These are phyloP conservation scores for Boletus sp. DNA, from an alignment of 768 basidiomycete genomes.

Conservation along the genomic window DNA sequence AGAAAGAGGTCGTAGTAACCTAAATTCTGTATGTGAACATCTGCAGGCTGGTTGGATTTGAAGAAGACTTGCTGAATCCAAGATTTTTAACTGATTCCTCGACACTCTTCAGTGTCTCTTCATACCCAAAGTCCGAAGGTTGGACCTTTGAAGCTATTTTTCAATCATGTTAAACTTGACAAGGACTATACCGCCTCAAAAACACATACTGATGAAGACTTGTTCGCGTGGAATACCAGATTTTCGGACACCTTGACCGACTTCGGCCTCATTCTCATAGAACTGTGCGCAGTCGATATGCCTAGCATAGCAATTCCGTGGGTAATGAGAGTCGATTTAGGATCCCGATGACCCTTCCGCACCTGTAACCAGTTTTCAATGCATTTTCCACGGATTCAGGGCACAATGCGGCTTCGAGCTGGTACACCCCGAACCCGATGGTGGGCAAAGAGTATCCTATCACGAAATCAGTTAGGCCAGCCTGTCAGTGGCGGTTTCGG, in stretches of 20 bases:
- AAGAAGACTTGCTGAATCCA: conserved; percentile 14
- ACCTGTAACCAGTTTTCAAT: conserved; percentile 30
- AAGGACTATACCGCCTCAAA: not conserved
- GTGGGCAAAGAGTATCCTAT: conserved; percentile 27
- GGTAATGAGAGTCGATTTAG: not conserved
- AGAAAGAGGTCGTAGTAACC: conserved; percentile 49
- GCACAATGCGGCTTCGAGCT: conserved; percentile 8
- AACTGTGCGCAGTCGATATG: conserved; percentile 27
- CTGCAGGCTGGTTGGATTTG: not conserved
- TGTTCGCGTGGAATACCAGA: conserved; percentile 26
- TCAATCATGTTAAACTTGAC: not conserved
- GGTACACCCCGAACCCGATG: conserved; percentile 28
- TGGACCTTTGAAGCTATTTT: conserved; percentile 24
- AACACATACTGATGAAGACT: conserved; percentile 29
- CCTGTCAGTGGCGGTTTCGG: too few species aligned
- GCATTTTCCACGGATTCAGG: conserved; percentile 19
- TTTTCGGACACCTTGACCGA: conserved; percentile 26
- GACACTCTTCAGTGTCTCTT: conserved; percentile 13
- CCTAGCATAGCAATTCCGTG: conserved; percentile 6
- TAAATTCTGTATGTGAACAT: conserved; percentile 11
- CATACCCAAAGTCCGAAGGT: conserved; percentile 8
- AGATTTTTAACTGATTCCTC: conserved; percentile 26
- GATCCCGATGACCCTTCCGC: not conserved
- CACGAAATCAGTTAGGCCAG: not conserved
- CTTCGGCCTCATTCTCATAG: conserved; percentile 26